These are phyloP conservation scores for Nitzschia sp. DNA, from an alignment of 108 stramenopile species.

Conservation along the genomic window DNA sequence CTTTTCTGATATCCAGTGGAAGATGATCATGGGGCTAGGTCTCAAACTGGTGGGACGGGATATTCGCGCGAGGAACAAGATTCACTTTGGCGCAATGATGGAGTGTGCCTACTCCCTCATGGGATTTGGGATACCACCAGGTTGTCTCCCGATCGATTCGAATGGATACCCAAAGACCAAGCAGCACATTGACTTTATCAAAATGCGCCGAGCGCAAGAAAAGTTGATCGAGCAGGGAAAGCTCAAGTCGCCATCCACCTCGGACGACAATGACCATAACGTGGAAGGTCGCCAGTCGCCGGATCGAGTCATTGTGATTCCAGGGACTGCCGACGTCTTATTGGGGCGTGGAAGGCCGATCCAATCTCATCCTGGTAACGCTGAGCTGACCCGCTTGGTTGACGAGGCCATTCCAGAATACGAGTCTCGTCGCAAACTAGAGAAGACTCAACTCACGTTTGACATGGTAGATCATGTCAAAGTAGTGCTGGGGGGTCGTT, in stretches of 20 bases:
- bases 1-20: background rate
- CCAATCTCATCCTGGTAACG: slow-evolving; percentile 74
- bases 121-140: slow-evolving; percentile 22
- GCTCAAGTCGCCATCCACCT: background rate
- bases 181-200: slow-evolving; percentile 7
- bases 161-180: background rate
- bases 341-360: slow-evolving; percentile 81
- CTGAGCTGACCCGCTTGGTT: slow-evolving; percentile 64
- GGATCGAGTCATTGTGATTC: background rate
- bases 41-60: background rate
- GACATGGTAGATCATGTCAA: slow-evolving; percentile 4
- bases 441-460: slow-evolving; percentile 1
- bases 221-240: background rate
- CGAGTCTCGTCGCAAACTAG: background rate
- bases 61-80: background rate
- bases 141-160: background rate
- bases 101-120: slow-evolving; percentile 21
- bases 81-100: slow-evolving; percentile 22
- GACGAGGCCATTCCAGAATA: slow-evolving; percentile 8
- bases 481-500: slow-evolving; percentile 10
- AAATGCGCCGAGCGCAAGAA: background rate
- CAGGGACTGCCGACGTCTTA: slow-evolving; percentile 38
- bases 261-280: too few species aligned
- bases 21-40: background rate
- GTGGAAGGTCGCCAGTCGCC: too few species aligned